phyloP scores from a whole-genome alignment of 192 early-diverging fungal genomes.

The Podila epicladia region DNA sequence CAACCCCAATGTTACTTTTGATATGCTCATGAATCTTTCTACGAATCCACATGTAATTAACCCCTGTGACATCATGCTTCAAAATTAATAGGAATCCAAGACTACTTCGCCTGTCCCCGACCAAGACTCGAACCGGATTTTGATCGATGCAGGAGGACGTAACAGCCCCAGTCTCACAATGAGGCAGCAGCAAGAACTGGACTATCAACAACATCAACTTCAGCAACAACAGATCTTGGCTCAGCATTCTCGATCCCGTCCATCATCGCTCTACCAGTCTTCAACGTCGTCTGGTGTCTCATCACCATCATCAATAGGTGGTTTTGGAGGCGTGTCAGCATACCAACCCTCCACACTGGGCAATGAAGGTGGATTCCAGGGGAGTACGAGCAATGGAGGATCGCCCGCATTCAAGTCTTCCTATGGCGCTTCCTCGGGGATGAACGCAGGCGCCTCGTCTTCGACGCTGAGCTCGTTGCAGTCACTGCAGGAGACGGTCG shows the following conservation, averaged over 20 bases:
- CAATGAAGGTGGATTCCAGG: neutral
- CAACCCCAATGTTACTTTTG: neutral
- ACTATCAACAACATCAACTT: constrained; percentile 46
- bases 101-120: constrained; percentile 37
- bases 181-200: constrained; percentile 37
- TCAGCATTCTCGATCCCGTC: constrained; percentile 37
- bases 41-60: neutral
- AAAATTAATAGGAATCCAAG: constrained; percentile 25
- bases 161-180: constrained; percentile 26
- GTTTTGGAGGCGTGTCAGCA: neutral
- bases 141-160: constrained; percentile 21
- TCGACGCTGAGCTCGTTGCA: constrained; percentile 13
- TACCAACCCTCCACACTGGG: neutral
- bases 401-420: neutral
- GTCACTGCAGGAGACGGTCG: constrained; percentile 44
- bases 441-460: neutral
- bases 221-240: constrained; percentile 50
- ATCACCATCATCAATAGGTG: neutral
- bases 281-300: constrained; percentile 7
- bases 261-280: constrained; percentile 31
- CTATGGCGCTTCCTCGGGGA: no score
- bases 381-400: neutral
- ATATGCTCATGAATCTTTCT: neutral
- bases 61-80: neutral
- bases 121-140: constrained; percentile 6